Evolutionary conservation across 2,329 filamentous ascomycete genomes (phyloP), one percentile per base, ranked within the genome.

Genomic region (Penicillium sp.): DNA sequence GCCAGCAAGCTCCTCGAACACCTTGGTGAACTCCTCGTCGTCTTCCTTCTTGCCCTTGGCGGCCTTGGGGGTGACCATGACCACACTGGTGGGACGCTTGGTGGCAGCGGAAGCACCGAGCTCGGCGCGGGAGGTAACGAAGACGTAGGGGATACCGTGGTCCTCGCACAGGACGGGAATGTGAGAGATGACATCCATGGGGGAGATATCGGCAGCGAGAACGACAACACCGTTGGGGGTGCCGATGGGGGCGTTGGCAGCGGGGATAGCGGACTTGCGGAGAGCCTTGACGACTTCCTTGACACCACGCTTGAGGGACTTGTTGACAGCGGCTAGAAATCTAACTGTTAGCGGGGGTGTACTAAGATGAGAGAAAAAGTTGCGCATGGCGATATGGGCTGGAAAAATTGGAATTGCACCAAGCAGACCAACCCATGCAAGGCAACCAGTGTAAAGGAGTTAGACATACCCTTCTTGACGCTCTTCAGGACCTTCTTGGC

Each of bases 281-380:
- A 99, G 89, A 32, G 92, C 89, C 81, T 99, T 99, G 79, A 97
- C 92, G 71, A 96, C 93, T 80, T 99, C 94, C 79, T 99, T 99
- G 63, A 99, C 94, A 72, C 94, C 94, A 71, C 94, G 92, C 81
- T 96, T 96, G 71, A 99, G 89, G 55, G 90, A 89, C 79, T 95
- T 95, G 79, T 91, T 86, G 79, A 96, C 96, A 67, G 94, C 92
- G 65, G 93, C 94, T 97, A 75, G 47, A 54, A 21, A 27, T 21
- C 36, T 34, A 1, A 53, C 29, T 22, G 49, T 68, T 56, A 72
- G 66, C 46, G 57, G 21, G 18, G 27, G 45, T 9, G 14, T n/a
- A 44, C 46, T 40, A 24, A 27, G 32, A 50, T 45, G 39, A 48
- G 46, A 41, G 24, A 49, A 48, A 45, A 31, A 48, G 38, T 38